Base-by-base conservation (phyloP, 306 rosid species). In the Cucurbita argyrosperma region DNA sequence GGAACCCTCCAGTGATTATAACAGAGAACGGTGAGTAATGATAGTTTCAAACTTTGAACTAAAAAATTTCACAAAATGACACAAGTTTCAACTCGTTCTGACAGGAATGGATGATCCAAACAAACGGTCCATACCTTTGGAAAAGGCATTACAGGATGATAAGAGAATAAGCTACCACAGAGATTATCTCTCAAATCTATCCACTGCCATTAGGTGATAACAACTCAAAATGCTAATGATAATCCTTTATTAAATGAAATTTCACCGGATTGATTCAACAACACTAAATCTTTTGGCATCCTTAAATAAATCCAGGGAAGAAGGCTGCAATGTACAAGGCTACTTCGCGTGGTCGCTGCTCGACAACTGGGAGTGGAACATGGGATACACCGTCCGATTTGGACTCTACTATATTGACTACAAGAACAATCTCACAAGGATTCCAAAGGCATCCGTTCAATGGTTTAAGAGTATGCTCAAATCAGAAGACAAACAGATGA, bases 351-450 rank as follows among this genome's bases (percentile, higher is more conserved):
- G 98, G 98, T 90, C 98, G 35, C 82, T 93, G 82, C 96, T 93
- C 40, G 98, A 93, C 79, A 93, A 90, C 75, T 93, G 98, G 98
- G 94, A 93, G 74, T 93, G 98, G 97, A 93, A 93, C 81, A 15
- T 82, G 86, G 98, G 98, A 38, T 93, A 85, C 57, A 87, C 89
- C 7, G 92, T 86, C n/a, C 85, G 97, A 6, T 93, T 93, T 54
- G 98, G 96, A 9, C 97, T 93, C 49, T 93, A 89, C 80, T 93
- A 85, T 56, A 96, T 90, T 35, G 97, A 90, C 79, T 93, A 83
- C 86, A 86, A 79, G 80, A 87, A 85, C 57, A 93, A 93, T 67
- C 98, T 93, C 30, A 90, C 96, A 12, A 86, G 97, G 81, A 86
- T 90, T 80, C 96, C 97, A 16, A 93, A 93, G 85, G 75, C 79